phyloP scores from a whole-genome alignment of 495 filamentous ascomycete genomes.

The Parathielavia appendiculata region DNA sequence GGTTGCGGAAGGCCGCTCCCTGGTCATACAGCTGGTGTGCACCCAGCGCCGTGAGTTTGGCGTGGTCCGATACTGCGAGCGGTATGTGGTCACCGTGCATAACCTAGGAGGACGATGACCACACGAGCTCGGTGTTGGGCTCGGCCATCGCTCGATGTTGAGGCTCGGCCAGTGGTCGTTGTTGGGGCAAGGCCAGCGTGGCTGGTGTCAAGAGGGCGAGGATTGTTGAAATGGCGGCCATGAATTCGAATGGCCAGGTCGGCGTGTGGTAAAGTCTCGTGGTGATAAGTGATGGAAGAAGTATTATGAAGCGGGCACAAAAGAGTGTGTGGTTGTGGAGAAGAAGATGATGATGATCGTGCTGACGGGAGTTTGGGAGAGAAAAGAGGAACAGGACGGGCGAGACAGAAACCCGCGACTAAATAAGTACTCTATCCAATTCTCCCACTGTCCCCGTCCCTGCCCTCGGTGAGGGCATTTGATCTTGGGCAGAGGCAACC shows the following conservation, averaged over 20 bases:
- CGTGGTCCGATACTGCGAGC: conserved; percentile 1
- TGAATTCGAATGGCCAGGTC: conserved; percentile 5
- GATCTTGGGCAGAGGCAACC: too few species aligned
- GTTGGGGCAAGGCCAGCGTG: conserved; percentile 23
- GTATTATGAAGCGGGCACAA: neutral
- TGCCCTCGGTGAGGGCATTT: too few species aligned
- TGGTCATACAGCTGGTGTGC: conserved; percentile 38
- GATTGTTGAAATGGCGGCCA: conserved; percentile 18
- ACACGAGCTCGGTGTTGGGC: conserved; percentile 35
- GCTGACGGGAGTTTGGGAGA: too few species aligned
- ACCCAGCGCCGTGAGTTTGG: conserved; percentile 38
- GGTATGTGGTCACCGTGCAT: conserved; percentile 42
- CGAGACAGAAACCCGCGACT: too few species aligned
- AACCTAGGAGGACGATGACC: conserved; percentile 42
- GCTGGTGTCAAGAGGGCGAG: conserved; percentile 17
- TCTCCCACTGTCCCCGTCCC: too few species aligned
- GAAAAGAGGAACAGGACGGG: too few species aligned
- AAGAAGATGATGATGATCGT: too few species aligned
- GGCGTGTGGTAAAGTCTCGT: neutral
- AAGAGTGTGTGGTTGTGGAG: neutral
- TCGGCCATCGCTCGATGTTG: conserved; percentile 18
- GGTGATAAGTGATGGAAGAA: neutral
- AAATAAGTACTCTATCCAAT: too few species aligned
- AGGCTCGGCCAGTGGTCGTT: too few species aligned
- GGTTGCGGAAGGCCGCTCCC: conserved; percentile 33